Evolutionary conservation across 106 monocot species (phyloP).

Genomic region (Posidonia australis): DNA sequence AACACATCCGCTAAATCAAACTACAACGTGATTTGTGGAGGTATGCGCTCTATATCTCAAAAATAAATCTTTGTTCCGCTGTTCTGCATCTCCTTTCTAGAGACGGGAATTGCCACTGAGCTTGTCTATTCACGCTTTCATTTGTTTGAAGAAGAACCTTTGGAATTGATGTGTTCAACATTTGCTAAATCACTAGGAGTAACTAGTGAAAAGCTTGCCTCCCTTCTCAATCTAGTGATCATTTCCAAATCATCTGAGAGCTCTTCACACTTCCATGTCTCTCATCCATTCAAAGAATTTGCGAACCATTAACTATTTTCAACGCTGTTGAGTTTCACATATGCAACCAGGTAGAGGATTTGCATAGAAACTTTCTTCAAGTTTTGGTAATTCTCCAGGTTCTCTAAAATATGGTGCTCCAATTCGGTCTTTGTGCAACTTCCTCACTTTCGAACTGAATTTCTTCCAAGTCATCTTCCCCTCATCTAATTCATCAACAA

Average conservation of each 20-base stretch:
- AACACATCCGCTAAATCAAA: background rate
- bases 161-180: background rate
- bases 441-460: slow-evolving; percentile 76
- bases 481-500: slow-evolving; percentile 67
- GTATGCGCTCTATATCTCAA: background rate
- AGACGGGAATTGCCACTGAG: background rate
- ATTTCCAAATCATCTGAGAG: background rate
- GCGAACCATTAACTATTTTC: background rate
- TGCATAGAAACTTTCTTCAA: slow-evolving; percentile 93
- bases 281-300: background rate
- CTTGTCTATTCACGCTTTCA: background rate
- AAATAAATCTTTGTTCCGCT: too few relatives aligned
- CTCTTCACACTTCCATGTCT: background rate
- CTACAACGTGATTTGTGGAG: background rate
- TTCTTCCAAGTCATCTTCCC: slow-evolving; percentile 75
- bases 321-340: slow-evolving; percentile 31
- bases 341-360: slow-evolving; percentile 89
- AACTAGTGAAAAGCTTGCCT: background rate
- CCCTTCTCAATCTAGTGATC: background rate
- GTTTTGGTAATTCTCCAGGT: slow-evolving; percentile 75
- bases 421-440: slow-evolving; percentile 50
- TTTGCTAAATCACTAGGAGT: background rate
- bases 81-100: background rate
- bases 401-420: slow-evolving; percentile 80
- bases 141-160: background rate